A percentile compares a stretch with the other conserved stretches of the same genome.
Conservation (phyloP, 345 rosid species). For the Passiflora organensis region DNA sequence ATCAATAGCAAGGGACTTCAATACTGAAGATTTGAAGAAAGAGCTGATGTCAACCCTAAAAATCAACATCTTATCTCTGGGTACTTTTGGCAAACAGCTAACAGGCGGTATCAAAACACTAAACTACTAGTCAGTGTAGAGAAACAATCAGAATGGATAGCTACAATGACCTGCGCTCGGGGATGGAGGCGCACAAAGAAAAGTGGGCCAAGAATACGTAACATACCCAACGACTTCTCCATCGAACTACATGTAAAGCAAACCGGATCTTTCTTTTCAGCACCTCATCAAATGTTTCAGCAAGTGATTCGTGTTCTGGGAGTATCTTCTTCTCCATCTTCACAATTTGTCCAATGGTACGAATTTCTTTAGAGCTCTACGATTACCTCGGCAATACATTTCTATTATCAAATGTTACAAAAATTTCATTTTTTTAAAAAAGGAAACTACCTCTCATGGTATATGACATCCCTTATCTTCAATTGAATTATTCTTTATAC, state of each 20-base stretch:
- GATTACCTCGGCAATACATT: constrained; percentile 4
- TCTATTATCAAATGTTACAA: no score
- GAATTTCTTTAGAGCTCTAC: constrained; percentile 53
- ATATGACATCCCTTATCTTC: no score
- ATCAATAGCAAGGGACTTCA: no score
- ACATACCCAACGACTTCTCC: constrained; percentile 59
- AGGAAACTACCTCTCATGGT: no score
- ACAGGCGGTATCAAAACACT: no score
- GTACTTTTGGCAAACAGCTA: constrained; percentile 53
- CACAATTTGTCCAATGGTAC: constrained; percentile 45
- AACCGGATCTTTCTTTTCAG: constrained; percentile 64
- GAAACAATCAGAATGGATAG: no score
- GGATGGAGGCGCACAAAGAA: constrained; percentile 65
- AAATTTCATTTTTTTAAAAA: no score
- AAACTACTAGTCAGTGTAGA: no score
- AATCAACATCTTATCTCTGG: background rate
- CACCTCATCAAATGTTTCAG: constrained; percentile 56
- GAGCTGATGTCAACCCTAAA: background rate
- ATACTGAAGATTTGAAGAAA: background rate
- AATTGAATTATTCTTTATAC: no score
- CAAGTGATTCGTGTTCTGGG: constrained; percentile 81
- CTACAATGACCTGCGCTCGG: constrained; percentile 76
- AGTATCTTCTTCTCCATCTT: constrained; percentile 64
- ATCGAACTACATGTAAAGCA: constrained; percentile 41
- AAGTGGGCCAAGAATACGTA: constrained; percentile 73